Percentiles rank a stretch among this genome's conserved stretches.
These are phyloP conservation scores for Osmozyma mogii DNA, from an alignment of 805 yeast genomes.

Conservation along the genomic window DNA sequence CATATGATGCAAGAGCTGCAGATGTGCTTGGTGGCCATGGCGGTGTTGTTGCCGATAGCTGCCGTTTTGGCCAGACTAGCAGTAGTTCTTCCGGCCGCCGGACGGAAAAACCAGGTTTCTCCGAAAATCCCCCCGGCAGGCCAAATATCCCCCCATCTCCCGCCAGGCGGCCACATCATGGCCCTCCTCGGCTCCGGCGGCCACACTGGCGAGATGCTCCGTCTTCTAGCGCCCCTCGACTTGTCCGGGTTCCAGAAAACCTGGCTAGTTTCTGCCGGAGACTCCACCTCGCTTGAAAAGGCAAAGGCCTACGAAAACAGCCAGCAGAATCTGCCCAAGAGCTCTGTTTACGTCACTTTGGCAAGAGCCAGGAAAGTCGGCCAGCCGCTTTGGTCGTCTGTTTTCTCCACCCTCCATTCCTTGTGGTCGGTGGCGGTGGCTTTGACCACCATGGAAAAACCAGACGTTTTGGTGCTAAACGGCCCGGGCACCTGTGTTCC, in stretches of 20 bases:
- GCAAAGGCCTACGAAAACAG: slow-evolving; percentile 28
- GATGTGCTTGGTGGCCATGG: no score
- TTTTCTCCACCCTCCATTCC: slow-evolving; percentile 37
- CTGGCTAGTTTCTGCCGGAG: slow-evolving; percentile 44
- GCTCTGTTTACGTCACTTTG: slow-evolving; percentile 22
- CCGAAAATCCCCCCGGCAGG: no score
- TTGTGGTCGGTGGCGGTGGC: slow-evolving; percentile 10
- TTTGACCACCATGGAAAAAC: slow-evolving; percentile 16
- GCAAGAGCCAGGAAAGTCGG: slow-evolving; percentile 59
- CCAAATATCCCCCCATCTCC: no score
- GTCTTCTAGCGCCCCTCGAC: slow-evolving; percentile 43
- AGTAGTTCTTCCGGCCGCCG: no score
- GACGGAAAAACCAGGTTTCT: no score
- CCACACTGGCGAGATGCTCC: slow-evolving; percentile 93
- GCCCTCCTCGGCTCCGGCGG: slow-evolving; percentile 92
- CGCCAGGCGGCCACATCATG: no score
- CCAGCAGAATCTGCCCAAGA: slow-evolving; percentile 2
- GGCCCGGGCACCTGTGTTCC: slow-evolving; percentile 85
- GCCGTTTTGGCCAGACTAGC: no score
- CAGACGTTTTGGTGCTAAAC: slow-evolving; percentile 48
- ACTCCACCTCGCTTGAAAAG: slow-evolving; percentile 39
- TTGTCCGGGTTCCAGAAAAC: slow-evolving; percentile 19
- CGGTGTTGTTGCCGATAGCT: no score
- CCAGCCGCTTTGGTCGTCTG: slow-evolving; percentile 41
- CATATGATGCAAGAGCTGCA: no score